phyloP scores from a whole-genome alignment of 1,284 basidiomycete species.

The Moesziomyces globuligerus region DNA sequence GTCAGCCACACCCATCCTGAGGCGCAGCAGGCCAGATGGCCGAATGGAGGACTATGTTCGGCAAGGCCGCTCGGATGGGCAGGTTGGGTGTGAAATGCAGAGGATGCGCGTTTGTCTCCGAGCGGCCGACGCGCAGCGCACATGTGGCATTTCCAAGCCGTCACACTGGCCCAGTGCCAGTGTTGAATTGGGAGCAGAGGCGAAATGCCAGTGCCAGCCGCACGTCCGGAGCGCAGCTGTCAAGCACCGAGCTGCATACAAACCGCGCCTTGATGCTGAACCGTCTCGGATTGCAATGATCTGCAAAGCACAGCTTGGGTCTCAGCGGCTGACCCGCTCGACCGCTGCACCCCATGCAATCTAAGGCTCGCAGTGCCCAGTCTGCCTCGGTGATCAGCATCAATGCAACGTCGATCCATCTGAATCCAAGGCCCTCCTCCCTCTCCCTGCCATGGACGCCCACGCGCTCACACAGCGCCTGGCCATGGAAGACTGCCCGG shows the following conservation, averaged over 20 bases:
- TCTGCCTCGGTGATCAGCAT: too few relatives aligned
- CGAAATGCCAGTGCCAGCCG: not conserved
- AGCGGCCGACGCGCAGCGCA: constrained; percentile 43
- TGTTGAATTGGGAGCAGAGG: not conserved
- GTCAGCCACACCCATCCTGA: too few relatives aligned
- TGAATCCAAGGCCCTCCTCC: not conserved
- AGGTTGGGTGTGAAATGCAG: not conserved
- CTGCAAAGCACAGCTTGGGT: constrained; percentile 22
- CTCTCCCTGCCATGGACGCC: too few relatives aligned
- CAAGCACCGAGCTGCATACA: constrained; percentile 37
- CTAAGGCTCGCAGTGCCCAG: too few relatives aligned
- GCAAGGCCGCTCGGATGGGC: not conserved
- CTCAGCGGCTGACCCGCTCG: constrained; percentile 9
- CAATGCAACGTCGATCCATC: constrained; percentile 17
- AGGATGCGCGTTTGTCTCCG: constrained; percentile 32
- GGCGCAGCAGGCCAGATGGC: not conserved
- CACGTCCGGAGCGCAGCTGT: constrained; percentile 27
- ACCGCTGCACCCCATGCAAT: not conserved
- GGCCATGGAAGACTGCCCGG: too few relatives aligned
- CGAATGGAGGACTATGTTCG: too few relatives aligned
- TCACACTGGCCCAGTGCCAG: constrained; percentile 1
- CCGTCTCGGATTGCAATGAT: constrained; percentile 10
- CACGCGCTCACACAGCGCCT: too few relatives aligned
- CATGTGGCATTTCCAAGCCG: constrained; percentile 16
- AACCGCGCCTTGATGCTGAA: not conserved